Evolutionary conservation across 2,329 filamentous ascomycete genomes (phyloP).

Genomic region (Ceratocystis destructans): DNA sequence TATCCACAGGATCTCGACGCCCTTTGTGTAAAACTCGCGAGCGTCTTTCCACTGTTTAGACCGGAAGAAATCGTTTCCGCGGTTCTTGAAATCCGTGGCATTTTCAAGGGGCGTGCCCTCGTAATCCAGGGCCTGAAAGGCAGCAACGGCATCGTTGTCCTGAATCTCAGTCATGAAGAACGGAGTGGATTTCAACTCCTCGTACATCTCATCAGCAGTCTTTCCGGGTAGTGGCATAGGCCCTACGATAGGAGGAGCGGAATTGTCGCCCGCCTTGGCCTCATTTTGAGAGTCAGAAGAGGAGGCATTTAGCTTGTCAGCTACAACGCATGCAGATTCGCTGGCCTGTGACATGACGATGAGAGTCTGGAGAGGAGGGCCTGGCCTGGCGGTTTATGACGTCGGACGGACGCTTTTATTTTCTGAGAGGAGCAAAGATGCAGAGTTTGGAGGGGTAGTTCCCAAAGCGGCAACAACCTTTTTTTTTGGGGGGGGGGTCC

Average conservation of each 20-base stretch:
- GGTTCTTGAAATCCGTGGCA: constrained; percentile 70
- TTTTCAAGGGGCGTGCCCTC: constrained; percentile 83
- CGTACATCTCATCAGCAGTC: constrained; percentile 42
- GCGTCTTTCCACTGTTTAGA: constrained; percentile 65
- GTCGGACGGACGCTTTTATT: neutral
- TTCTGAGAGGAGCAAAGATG: neutral
- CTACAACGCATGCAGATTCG: constrained; percentile 3
- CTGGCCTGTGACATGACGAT: neutral
- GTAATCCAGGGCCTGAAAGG: constrained; percentile 78
- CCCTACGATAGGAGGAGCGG: constrained; percentile 40
- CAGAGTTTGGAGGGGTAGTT: constrained; percentile 13
- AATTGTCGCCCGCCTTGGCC: constrained; percentile 31
- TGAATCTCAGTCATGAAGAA: constrained; percentile 95
- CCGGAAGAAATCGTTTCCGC: constrained; percentile 79
- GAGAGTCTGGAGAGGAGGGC: neutral
- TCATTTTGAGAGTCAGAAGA: constrained; percentile 10
- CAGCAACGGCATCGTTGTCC: constrained; percentile 72
- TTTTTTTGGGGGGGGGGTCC: neutral
- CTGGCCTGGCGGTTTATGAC: neutral
- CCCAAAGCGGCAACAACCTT: constrained; percentile 10
- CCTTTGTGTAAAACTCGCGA: constrained; percentile 82
- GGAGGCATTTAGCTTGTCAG: constrained; percentile 5
- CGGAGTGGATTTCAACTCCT: constrained; percentile 50
- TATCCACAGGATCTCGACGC: constrained; percentile 54
- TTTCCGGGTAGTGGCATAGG: constrained; percentile 26